Evolutionary conservation across 306 rosid genomes (phyloP).

Genomic region (Begonia peltatifolia): DNA sequence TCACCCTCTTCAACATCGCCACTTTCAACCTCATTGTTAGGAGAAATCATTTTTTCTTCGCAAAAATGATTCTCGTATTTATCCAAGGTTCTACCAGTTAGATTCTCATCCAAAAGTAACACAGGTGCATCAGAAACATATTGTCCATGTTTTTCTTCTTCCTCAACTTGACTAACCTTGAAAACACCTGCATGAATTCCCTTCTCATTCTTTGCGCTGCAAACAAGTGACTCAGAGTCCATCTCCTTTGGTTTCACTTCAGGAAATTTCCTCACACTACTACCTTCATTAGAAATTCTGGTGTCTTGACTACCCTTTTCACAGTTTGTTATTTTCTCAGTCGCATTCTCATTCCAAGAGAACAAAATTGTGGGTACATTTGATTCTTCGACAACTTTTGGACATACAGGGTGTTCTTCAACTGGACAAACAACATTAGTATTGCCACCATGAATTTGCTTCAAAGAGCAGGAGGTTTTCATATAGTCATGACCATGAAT

Average conservation of each 20-base stretch:
- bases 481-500: conserved; percentile 15
- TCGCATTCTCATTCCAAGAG: not conserved
- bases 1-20: conserved; percentile 74
- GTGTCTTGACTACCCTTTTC: conserved; percentile 9
- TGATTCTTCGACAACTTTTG: conserved; percentile 5
- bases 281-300: conserved; percentile 1
- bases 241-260: conserved; percentile 20
- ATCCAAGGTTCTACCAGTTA: conserved; percentile 11
- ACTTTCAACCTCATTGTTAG: conserved; percentile 13
- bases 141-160: conserved; percentile 13
- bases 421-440: too few relatives aligned
- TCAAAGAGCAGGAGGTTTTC: conserved; percentile 6
- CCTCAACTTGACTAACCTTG: conserved; percentile 18
- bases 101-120: conserved; percentile 15
- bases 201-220: conserved; percentile 1
- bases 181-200: conserved; percentile 10
- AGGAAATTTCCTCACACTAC: conserved; percentile 4
- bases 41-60: conserved; percentile 8
- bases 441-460: conserved; percentile 12
- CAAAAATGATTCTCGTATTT: conserved; percentile 3
- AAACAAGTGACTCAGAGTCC: conserved; percentile 12
- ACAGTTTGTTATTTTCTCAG: conserved; percentile 10
- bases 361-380: conserved; percentile 9
- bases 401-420: conserved; percentile 16
- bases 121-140: conserved; percentile 13